phyloP scores from a whole-genome alignment of 1,139 yeast genomes.

The Candida sojae region DNA sequence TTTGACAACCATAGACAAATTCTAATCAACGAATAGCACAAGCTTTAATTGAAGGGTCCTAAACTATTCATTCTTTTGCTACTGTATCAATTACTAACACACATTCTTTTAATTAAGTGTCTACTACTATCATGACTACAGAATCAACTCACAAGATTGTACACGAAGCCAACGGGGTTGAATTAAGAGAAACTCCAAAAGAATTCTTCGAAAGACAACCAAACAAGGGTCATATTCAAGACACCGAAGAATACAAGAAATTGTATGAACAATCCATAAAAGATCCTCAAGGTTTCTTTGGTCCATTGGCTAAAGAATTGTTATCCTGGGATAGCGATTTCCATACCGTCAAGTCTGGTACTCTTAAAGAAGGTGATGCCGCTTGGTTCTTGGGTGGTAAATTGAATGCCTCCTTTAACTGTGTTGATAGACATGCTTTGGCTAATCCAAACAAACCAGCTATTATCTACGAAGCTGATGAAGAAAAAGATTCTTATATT shows the following conservation, averaged over 20 bases:
- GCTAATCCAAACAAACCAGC: slow-evolving; percentile 72
- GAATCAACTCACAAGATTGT: slow-evolving; percentile 49
- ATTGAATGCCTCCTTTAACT: slow-evolving; percentile 74
- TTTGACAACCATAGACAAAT: no score
- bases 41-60: no score
- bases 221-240: slow-evolving; percentile 46
- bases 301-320: slow-evolving; percentile 75
- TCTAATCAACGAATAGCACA: no score
- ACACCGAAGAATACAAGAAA: slow-evolving; percentile 68
- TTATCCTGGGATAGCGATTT: slow-evolving; percentile 87
- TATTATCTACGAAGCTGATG: slow-evolving; percentile 79
- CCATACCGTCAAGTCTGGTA: slow-evolving; percentile 69
- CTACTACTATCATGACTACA: slow-evolving; percentile 18
- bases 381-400: slow-evolving; percentile 82
- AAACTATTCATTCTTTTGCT: background rate
- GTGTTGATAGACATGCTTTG: slow-evolving; percentile 80
- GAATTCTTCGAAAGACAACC: slow-evolving; percentile 79
- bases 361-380: slow-evolving; percentile 63
- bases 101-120: slow-evolving; percentile 2
- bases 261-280: slow-evolving; percentile 77
- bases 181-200: slow-evolving; percentile 66
- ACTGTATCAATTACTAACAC: background rate
- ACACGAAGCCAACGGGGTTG: slow-evolving; percentile 77
- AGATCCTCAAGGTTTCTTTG: slow-evolving; percentile 84
- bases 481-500: slow-evolving; percentile 60